Percentiles rank a stretch among this genome's conserved stretches.
Evolutionary conservation across 306 rosid genomes (phyloP).

Genomic region (Citrullus colocynthis): DNA sequence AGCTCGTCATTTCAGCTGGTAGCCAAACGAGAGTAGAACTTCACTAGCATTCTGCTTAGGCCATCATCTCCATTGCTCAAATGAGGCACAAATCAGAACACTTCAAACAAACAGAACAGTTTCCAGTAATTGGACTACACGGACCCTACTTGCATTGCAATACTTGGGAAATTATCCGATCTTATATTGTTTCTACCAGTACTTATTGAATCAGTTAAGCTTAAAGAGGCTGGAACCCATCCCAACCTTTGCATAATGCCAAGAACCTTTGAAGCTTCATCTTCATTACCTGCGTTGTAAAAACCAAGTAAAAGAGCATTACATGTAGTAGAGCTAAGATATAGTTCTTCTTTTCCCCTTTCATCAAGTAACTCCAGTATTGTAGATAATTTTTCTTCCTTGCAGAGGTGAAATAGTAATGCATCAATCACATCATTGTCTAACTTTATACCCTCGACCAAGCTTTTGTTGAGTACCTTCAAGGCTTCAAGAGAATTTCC

Average conservation of each 20-base stretch:
- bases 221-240: slow-evolving; percentile 24
- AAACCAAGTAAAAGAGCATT: slow-evolving; percentile 17
- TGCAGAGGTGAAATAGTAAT: slow-evolving; percentile 16
- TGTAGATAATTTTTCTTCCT: neutral
- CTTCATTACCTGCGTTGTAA: slow-evolving; percentile 12
- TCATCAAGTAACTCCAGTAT: slow-evolving; percentile 20
- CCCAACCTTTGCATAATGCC: slow-evolving; percentile 22
- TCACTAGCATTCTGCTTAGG: slow-evolving; percentile 1
- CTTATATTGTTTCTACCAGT: neutral
- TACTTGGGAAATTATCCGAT: neutral
- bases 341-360: slow-evolving; percentile 17
- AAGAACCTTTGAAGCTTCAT: slow-evolving; percentile 22
- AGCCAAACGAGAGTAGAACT: neutral
- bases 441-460: slow-evolving; percentile 13
- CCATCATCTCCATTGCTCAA: slow-evolving; percentile 4
- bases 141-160: neutral
- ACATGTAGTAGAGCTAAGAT: slow-evolving; percentile 16
- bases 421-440: slow-evolving; percentile 6
- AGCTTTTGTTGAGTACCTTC: slow-evolving; percentile 21
- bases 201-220: slow-evolving; percentile 14
- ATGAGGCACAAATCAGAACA: neutral
- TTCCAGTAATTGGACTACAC: neutral
- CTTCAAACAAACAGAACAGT: neutral
- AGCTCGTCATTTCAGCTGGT: neutral
- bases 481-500: slow-evolving; percentile 18